A percentile compares a stretch with the other conserved stretches of the same genome.
These are phyloP conservation scores for Ensete glaucum DNA, from an alignment of 176 grass and related monocot species.

Conservation along the genomic window DNA sequence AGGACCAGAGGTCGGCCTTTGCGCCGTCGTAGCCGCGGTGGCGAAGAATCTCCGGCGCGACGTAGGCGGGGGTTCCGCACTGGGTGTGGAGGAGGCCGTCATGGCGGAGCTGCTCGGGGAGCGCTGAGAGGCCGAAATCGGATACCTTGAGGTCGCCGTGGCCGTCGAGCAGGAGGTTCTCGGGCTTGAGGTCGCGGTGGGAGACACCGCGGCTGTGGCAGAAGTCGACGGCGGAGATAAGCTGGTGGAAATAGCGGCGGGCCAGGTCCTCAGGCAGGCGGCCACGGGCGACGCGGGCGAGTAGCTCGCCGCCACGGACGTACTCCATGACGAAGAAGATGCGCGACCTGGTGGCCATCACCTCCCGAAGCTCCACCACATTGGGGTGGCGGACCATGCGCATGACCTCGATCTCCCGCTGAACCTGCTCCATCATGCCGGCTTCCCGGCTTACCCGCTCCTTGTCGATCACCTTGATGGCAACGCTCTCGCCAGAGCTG, in stretches of 20 bases:
- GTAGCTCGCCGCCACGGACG: conserved; percentile 69
- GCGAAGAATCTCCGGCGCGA: conserved; percentile 74
- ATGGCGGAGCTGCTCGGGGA: conserved; percentile 75
- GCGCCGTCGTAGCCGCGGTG: conserved; percentile 74
- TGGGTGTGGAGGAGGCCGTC: conserved; percentile 89
- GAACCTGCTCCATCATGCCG: conserved; percentile 80
- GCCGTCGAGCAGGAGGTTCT: conserved; percentile 80
- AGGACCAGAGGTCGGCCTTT: conserved; percentile 67
- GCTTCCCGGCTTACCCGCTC: conserved; percentile 37
- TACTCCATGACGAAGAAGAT: conserved; percentile 93
- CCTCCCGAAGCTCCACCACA: conserved; percentile 71
- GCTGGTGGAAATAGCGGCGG: conserved; percentile 66
- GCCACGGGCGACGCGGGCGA: conserved; percentile 43
- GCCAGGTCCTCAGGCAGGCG: conserved; percentile 56
- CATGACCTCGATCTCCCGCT: conserved; percentile 87
- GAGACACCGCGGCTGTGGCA: conserved; percentile 82
- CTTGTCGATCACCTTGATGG: conserved; percentile 91
- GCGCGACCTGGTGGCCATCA: conserved; percentile 65
- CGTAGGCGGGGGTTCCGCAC: conserved; percentile 90
- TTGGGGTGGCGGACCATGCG: conserved; percentile 77
- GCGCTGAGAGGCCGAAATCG: conserved; percentile 83
- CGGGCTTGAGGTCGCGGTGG: conserved; percentile 90
- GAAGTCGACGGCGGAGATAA: conserved; percentile 69
- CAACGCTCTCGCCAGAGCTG: conserved; percentile 40
- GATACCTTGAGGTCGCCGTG: conserved; percentile 53